Evolutionary conservation across 805 yeast genomes (phyloP).

Genomic region (Pichia kluyveri): DNA sequence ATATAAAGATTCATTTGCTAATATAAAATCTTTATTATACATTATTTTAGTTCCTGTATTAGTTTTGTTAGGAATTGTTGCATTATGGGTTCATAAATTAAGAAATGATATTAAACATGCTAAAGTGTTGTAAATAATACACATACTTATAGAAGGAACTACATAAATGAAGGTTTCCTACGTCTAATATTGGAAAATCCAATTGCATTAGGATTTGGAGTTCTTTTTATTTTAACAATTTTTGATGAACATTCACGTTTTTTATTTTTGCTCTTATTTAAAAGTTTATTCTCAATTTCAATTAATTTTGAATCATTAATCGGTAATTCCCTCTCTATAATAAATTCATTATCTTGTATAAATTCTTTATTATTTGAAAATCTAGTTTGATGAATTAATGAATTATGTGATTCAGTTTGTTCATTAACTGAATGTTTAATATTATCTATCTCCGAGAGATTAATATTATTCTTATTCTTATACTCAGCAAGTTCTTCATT

Average conservation of each 20-base stretch:
- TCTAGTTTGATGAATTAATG: not conserved
- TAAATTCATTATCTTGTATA: constrained; percentile 16
- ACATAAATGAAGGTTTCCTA: constrained; percentile 35
- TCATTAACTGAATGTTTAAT: too few relatives aligned
- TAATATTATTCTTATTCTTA: not conserved
- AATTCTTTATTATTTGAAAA: not conserved
- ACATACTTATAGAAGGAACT: not conserved
- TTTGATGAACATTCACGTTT: constrained; percentile 24
- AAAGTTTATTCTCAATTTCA: constrained; percentile 23
- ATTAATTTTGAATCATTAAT: constrained; percentile 31
- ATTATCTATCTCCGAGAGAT: too few relatives aligned
- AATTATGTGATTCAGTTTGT: too few relatives aligned
- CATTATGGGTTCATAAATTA: constrained; percentile 40
- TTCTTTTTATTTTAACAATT: constrained; percentile 33
- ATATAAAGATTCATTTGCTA: not conserved
- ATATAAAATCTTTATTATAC: constrained; percentile 13
- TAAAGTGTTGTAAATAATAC: constrained; percentile 37
- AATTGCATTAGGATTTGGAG: constrained; percentile 40
- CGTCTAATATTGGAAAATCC: constrained; percentile 37
- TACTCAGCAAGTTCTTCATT: not conserved
- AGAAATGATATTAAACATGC: constrained; percentile 58
- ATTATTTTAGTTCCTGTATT: constrained; percentile 30
- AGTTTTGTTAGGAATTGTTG: constrained; percentile 31
- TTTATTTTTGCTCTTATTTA: constrained; percentile 15
- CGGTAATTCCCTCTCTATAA: constrained; percentile 22